phyloP scores from a whole-genome alignment of 2,329 filamentous ascomycete genomes.

The Pestalotiopsis fici region DNA sequence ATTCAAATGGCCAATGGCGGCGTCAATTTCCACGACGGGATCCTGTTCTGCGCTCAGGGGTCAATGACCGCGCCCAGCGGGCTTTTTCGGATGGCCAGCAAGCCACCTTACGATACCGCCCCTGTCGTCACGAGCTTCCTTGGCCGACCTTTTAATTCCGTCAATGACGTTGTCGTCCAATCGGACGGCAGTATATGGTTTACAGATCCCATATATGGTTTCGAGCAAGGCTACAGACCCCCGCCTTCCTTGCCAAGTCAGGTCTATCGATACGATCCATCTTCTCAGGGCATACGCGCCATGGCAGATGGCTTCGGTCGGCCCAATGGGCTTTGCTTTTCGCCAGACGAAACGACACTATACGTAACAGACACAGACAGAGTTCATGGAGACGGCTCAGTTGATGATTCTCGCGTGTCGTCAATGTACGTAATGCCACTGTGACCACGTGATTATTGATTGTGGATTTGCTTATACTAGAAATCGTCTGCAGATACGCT shows the following conservation, averaged over 20 bases:
- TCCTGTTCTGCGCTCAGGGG: constrained; percentile 45
- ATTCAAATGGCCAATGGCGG: constrained; percentile 50
- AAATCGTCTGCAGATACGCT: constrained; percentile 27
- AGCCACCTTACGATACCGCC: constrained; percentile 27
- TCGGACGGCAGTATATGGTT: constrained; percentile 48
- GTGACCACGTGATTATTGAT: constrained; percentile 8
- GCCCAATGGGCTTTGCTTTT: constrained; percentile 47
- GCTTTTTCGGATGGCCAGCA: constrained; percentile 32
- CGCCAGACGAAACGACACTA: constrained; percentile 42
- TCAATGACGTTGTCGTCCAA: constrained; percentile 48
- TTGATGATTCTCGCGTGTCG: constrained; percentile 21
- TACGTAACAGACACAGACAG: constrained; percentile 46
- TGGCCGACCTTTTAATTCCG: constrained; percentile 47
- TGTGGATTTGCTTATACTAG: not conserved
- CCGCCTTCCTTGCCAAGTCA: constrained; percentile 43
- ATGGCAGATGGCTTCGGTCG: constrained; percentile 49
- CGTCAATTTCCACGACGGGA: constrained; percentile 41
- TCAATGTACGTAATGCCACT: constrained; percentile 25
- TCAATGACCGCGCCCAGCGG: constrained; percentile 23
- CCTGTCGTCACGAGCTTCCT: constrained; percentile 39
- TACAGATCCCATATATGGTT: constrained; percentile 50
- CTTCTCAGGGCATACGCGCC: constrained; percentile 37
- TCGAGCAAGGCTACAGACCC: constrained; percentile 46
- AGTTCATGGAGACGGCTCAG: constrained; percentile 31
- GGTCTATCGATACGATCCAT: constrained; percentile 48